Conservation (phyloP, 352 stramenopile species). For the Phytopythium chamaehyphon region DNA sequence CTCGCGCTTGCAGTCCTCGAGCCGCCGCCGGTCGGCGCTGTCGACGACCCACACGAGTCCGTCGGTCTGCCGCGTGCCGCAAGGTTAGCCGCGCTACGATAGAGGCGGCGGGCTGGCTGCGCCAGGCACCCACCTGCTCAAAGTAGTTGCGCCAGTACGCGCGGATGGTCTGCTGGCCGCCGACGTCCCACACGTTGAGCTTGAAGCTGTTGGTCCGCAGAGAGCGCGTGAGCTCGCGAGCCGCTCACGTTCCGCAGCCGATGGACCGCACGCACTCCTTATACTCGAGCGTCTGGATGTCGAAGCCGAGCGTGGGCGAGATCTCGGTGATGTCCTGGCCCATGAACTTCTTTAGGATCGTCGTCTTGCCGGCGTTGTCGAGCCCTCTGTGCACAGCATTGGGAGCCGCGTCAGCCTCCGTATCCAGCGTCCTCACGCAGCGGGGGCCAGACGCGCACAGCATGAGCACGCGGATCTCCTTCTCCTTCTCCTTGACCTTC, state of each 20-base stretch:
- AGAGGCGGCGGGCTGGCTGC: neutral
- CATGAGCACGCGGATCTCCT: slow-evolving; percentile 98
- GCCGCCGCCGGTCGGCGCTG: slow-evolving; percentile 89
- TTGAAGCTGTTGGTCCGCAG: slow-evolving; percentile 87
- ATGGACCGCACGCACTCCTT: slow-evolving; percentile 50
- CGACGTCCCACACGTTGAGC: slow-evolving; percentile 98
- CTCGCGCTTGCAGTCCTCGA: slow-evolving; percentile 94
- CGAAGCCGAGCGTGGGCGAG: slow-evolving; percentile 97
- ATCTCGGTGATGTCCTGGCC: slow-evolving; percentile 97
- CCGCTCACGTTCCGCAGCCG: too few relatives aligned
- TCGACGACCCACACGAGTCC: slow-evolving; percentile 99
- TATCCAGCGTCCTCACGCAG: too few relatives aligned
- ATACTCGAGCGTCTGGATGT: slow-evolving; percentile 99
- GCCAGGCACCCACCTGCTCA: slow-evolving; percentile 62
- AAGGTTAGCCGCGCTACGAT: neutral
- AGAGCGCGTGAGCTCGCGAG: neutral
- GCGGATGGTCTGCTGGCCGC: slow-evolving; percentile 98
- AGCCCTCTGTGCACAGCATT: slow-evolving; percentile 73
- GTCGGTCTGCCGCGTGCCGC: slow-evolving; percentile 81
- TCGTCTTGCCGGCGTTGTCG: slow-evolving; percentile 99
- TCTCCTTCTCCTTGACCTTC: slow-evolving; percentile 99
- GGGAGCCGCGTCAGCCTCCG: slow-evolving; percentile 8
- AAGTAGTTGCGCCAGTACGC: slow-evolving; percentile 99
- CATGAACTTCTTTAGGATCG: slow-evolving; percentile 98
- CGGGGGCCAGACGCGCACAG: slow-evolving; percentile 64